A percentile compares a stretch with the other conserved stretches of the same genome.
phyloP scores from a whole-genome alignment of 148 eudicot species.

The Vaccinium corymbosum region DNA sequence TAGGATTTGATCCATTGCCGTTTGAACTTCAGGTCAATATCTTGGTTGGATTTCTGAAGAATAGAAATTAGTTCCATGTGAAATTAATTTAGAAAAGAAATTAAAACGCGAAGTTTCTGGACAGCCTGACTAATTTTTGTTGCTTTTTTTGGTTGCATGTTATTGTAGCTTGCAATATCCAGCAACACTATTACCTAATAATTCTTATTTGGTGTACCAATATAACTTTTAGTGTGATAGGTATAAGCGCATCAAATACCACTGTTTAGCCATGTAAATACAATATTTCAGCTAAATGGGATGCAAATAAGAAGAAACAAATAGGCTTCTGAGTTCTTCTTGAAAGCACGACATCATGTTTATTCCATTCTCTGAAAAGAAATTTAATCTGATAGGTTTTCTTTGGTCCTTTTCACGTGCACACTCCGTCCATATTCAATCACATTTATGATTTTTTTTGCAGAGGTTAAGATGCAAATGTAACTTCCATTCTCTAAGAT shows the following conservation, averaged over 20 bases:
- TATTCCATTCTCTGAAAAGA: neutral
- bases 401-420: neutral
- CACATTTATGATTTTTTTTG: conserved; percentile 15
- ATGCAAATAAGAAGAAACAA: neutral
- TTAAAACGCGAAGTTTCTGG: neutral
- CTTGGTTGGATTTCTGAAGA: neutral
- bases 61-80: neutral
- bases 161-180: neutral
- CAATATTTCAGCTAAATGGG: neutral
- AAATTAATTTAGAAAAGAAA: neutral
- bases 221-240: neutral
- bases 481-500: conserved; percentile 85
- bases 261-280: neutral
- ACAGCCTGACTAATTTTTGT: neutral
- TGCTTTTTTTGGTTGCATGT: neutral
- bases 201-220: neutral
- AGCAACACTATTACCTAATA: neutral
- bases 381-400: neutral
- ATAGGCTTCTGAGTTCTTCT: neutral
- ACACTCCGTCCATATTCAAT: neutral
- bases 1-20: conserved; percentile 86
- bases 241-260: neutral
- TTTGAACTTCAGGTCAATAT: conserved; percentile 67
- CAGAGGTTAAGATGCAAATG: conserved; percentile 96
- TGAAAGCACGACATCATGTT: neutral